Conservation (phyloP, 1,284 basidiomycete species). For the Hypsizygus ulmarius region DNA sequence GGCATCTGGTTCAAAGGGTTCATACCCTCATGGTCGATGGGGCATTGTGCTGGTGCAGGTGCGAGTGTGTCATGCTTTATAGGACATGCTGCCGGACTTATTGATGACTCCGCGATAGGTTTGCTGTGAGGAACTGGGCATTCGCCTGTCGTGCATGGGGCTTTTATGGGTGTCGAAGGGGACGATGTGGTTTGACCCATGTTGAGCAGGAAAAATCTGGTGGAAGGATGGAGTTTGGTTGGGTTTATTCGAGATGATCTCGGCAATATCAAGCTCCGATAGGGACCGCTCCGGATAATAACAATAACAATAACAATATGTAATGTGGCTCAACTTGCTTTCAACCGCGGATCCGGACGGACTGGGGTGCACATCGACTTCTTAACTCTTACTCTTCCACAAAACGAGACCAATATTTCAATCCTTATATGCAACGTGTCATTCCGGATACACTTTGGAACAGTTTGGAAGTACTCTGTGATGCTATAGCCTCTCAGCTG, state of each 20-base stretch:
- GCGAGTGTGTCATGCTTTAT: constrained; percentile 30
- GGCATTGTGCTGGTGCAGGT: constrained; percentile 39
- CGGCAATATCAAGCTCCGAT: not conserved
- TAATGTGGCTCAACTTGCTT: too few species aligned
- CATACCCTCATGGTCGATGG: constrained; percentile 50
- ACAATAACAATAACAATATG: too few species aligned
- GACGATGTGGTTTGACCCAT: constrained; percentile 34
- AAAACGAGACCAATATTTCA: too few species aligned
- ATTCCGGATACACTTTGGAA: too few species aligned
- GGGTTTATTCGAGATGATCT: constrained; percentile 9
- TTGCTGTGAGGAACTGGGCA: constrained; percentile 35
- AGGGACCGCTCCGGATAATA: too few species aligned
- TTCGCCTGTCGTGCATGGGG: constrained; percentile 7
- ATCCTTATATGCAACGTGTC: too few species aligned
- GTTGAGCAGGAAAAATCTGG: not conserved
- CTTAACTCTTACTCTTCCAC: too few species aligned
- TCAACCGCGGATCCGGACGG: too few species aligned
- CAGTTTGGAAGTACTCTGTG: too few species aligned
- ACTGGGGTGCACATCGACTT: too few species aligned
- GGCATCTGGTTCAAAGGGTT: constrained; percentile 95
- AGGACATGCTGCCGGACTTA: constrained; percentile 37
- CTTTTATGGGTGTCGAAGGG: constrained; percentile 14
- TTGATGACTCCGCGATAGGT: constrained; percentile 18
- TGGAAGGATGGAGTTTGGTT: constrained; percentile 12
- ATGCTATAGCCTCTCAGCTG: too few species aligned